Evolutionary conservation across 2,329 filamentous ascomycete genomes (phyloP), one percentile per base, ranked within the genome.

Genomic region (Cladosporium sp.): DNA sequence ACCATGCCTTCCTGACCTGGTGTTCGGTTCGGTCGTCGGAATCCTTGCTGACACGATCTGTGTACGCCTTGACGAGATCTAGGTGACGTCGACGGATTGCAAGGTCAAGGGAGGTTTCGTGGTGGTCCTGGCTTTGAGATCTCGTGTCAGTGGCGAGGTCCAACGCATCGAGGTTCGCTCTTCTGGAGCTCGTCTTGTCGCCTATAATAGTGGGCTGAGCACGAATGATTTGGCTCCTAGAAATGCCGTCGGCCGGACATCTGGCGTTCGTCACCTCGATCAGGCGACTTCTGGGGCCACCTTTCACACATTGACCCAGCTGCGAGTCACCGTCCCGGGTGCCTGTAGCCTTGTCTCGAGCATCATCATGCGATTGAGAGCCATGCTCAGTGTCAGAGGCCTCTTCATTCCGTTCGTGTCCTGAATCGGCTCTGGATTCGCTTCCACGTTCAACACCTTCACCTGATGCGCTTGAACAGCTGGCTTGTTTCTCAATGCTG

Each of bases 1-100:
- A 16, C 40, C 27, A 42, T 16, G 40, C n/a, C 25, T 42, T 42
- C 40, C 40, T n/a, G 25, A 42, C 40, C 25, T 32, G n/a, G 16
- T 42, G 16, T 15, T 42, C 40, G 11, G 22, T 9, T 32, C 32
- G 40, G 18, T 32, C 11, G n/a, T 5, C n/a, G 12, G n/a, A 5
- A 32, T 30, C 13, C 13, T 18, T 13, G 18, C 25, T 16, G 40
- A 42, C 7, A 19, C 40, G 40, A 32, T 42, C 40, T 13, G 27
- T 30, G 18, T 42, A 42, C 8, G 40, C 40, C 7, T 42, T 42
- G 27, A 30, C 40, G 16, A 38, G 35, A 38, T 38, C 16, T 38
- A 19, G 12, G 16, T 38, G 35, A 19, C 35, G 35, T 5, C 16
- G 35, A 38, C 35, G 35, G 35, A 38, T 38, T 6, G 35, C 35